Evolutionary conservation across 371 early-diverging fungal species (phyloP), one percentile per base, ranked within the genome.

Genomic region (Mortierella sp.): DNA sequence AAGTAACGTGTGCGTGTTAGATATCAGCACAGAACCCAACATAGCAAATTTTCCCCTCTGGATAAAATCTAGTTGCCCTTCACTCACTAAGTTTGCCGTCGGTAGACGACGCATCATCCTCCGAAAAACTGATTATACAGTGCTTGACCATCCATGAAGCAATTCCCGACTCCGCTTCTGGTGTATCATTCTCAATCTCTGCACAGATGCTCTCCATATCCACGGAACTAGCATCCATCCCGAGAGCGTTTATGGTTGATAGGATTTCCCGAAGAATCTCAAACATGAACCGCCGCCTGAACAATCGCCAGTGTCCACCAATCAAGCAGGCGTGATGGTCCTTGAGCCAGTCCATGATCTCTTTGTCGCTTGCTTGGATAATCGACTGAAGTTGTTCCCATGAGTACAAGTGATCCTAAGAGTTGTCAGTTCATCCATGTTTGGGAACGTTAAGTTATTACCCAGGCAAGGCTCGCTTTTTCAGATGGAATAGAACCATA

Each of bases 331-430:
- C 87, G 63, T 86, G 87, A 3, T 77, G 71, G 0, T 78, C 73
- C 63, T 82, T 82, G 52, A 86, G 80, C 87, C 87, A 86, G 11
- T 82, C 80, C 55, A 80, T 70, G 3, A 86, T 86, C 71, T 86
- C 87, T 42, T 77, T 75, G 58, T 86, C 87, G 42, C 87, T 86
- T 52, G 87, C 87, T 42, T 86, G 87, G 28, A 86, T 52, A 42
- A 77, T 44, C 4, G 87, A 86, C 21, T 86, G 87, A 4, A 86
- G 58, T 14, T 82, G 80, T 16, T 45, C 50, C 87, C 82, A 82
- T 28, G 87, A 79, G 48, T 86, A 82, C 50, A 79, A 34, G n/a
- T 76, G 76, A 24, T 76, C 79, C 85, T 84, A 68, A 0, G 10
- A 24, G 2, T 42, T 21, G 16, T n/a, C 55, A 55, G n/a, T 55